Base-by-base conservation (phyloP, 495 filamentous ascomycete genomes). In the Aspergillus mulundensis region DNA sequence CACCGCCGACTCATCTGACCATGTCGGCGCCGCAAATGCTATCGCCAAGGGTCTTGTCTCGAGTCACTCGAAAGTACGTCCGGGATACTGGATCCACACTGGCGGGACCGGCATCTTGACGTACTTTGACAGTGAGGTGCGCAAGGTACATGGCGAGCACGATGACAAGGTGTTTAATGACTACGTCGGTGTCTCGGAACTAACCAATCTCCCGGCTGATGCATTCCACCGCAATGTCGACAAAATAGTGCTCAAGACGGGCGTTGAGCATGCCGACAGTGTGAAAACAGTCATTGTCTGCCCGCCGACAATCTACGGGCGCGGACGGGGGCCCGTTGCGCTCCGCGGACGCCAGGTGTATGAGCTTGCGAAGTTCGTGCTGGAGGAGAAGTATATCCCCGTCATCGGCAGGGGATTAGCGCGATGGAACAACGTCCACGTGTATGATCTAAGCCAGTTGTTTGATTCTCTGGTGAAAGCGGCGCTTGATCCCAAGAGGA, bases 271-370 rank as follows among this genome's bases (percentile, higher is more conserved):
- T 50, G 63, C 68, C 7, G 69, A 71, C 24, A 70, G 57, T 15
- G 71, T 86, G 5, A 80, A 79, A 61, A 84, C 84, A 0, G 84
- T 86, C 2, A 81, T 91, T 64, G 75, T 90, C 8, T 86, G 80
- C 45, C 87, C 88, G 7, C 85, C 87, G 0, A 81, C 79, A 11
- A 90, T 91, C 61, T 90, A 89, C 65, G 88, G 61, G 21, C 50
- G 55, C 18, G 87, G 87, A 15, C 76, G 85, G 23, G 85, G 88
- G 0, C 77, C 86, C 0, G 77, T 72, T 41, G 88, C 88, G 59
- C 65, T 74, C 54, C 67, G 77, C 50, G 83, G 80, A 46, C 70
- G 74, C 54, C 86, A 90, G 61, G 74, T 84, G 0, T 81, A 82
- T 44, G 61, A 69, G 32, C 65, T 90, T 28, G 69, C 74, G 12